These are phyloP conservation scores for Diplodia corticola DNA, from an alignment of 2,329 filamentous ascomycete species.

Conservation along the genomic window DNA sequence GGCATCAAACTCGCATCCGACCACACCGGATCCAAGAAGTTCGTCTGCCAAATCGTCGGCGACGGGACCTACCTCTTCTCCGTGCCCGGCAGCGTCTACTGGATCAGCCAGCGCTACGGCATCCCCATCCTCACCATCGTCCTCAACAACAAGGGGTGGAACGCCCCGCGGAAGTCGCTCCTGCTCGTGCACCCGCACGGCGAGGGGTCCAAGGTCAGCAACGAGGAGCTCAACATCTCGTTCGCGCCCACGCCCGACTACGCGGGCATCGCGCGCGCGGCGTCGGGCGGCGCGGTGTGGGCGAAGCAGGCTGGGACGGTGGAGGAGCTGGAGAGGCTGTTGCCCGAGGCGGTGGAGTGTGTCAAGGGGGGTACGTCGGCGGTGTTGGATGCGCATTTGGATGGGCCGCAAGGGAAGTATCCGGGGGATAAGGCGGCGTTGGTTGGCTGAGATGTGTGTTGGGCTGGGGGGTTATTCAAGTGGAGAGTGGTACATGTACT, in stretches of 20 bases:
- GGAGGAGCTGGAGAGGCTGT: constrained; percentile 54
- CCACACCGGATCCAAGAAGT: constrained; percentile 40
- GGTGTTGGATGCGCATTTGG: constrained; percentile 62
- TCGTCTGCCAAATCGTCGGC: constrained; percentile 57
- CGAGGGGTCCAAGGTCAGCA: constrained; percentile 60
- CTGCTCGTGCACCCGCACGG: constrained; percentile 67
- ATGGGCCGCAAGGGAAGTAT: constrained; percentile 58
- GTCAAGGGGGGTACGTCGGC: constrained; percentile 60
- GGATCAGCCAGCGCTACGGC: constrained; percentile 66
- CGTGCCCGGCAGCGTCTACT: constrained; percentile 66
- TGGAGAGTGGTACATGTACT: too few relatives aligned
- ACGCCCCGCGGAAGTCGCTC: constrained; percentile 62
- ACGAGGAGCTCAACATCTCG: constrained; percentile 66
- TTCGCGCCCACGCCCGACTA: constrained; percentile 68
- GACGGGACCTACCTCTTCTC: constrained; percentile 69
- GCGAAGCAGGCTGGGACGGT: constrained; percentile 59
- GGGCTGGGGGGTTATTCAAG: too few relatives aligned
- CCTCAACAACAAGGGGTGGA: constrained; percentile 71
- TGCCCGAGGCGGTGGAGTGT: constrained; percentile 60
- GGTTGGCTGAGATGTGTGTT: background rate
- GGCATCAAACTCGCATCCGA: constrained; percentile 74
- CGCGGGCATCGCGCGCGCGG: constrained; percentile 66
- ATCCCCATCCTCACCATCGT: constrained; percentile 68
- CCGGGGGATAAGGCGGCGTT: constrained; percentile 38
- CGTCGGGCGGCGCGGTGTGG: constrained; percentile 61